A percentile compares a stretch with the other conserved stretches of the same genome.
Evolutionary conservation across 1,284 basidiomycete genomes (phyloP).

Genomic region (Cryptococcus sp.): DNA sequence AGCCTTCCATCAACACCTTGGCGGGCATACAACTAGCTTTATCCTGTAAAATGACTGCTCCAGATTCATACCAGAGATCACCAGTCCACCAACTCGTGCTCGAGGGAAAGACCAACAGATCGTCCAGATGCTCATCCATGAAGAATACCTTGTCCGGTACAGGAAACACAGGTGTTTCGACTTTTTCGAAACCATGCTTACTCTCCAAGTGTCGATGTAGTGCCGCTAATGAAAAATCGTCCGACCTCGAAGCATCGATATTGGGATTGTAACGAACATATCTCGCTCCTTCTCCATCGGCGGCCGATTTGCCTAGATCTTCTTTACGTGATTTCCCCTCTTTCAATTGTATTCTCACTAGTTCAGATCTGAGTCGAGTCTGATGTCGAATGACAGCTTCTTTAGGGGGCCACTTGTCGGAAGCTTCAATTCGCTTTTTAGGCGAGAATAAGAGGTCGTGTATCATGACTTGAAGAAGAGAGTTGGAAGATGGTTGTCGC

Average conservation of each 20-base stretch:
- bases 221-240: conserved; percentile 25
- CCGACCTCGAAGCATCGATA: conserved; percentile 35
- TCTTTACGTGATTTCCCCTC: conserved; percentile 61
- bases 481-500: conserved; percentile 52
- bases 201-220: conserved; percentile 24
- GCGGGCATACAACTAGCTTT: conserved; percentile 98
- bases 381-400: conserved; percentile 77
- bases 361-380: conserved; percentile 78
- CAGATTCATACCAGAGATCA: conserved; percentile 42
- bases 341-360: conserved; percentile 77
- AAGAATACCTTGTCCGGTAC: conserved; percentile 53
- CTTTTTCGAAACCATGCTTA: conserved; percentile 20
- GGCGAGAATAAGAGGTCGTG: conserved; percentile 77
- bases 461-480: conserved; percentile 73
- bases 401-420: conserved; percentile 75
- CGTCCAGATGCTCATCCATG: conserved; percentile 70
- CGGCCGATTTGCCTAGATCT: conserved; percentile 55
- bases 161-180: conserved; percentile 31
- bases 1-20: conserved; percentile 58
- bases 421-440: conserved; percentile 68
- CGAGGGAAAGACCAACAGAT: conserved; percentile 70
- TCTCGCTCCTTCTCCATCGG: conserved; percentile 54
- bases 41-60: conserved; percentile 81
- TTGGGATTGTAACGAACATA: conserved; percentile 81
- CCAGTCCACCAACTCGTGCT: conserved; percentile 50